Conservation (phyloP, 495 filamentous ascomycete genomes). For the Antarctomyces pellizariae region DNA sequence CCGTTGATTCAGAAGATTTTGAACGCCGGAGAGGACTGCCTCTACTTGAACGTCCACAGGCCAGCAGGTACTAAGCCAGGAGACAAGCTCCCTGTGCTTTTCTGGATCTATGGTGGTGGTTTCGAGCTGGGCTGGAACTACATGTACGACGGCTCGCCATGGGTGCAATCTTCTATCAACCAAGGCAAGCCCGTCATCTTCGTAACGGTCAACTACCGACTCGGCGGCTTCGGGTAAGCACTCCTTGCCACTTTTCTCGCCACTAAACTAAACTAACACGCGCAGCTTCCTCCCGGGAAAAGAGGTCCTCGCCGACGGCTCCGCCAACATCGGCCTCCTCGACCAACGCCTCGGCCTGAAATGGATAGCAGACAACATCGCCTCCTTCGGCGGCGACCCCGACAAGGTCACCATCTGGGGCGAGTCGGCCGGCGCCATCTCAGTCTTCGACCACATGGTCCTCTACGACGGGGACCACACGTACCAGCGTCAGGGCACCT, state of each 20-base stretch:
- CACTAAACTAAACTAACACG: too few relatives aligned
- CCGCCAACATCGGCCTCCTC: constrained; percentile 21
- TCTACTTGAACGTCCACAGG: constrained; percentile 39
- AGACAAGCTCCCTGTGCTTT: constrained; percentile 31
- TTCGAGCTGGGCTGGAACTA: constrained; percentile 35
- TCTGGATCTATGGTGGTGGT: constrained; percentile 47
- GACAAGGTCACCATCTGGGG: constrained; percentile 22
- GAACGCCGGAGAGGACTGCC: constrained; percentile 37
- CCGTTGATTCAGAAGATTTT: constrained; percentile 29
- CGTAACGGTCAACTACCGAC: constrained; percentile 38
- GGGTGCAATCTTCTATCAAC: constrained; percentile 27
- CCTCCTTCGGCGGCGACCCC: constrained; percentile 17
- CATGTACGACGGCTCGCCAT: constrained; percentile 26
- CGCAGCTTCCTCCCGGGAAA: constrained; percentile 34
- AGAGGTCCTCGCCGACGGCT: constrained; percentile 40
- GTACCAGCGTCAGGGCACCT: constrained; percentile 49
- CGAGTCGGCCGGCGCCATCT: constrained; percentile 43
- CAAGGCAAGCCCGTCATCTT: constrained; percentile 37
- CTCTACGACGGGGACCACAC: constrained; percentile 43
- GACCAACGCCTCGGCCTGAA: constrained; percentile 21
- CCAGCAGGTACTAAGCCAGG: constrained; percentile 21
- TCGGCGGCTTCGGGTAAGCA: constrained; percentile 36
- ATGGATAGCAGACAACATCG: constrained; percentile 29
- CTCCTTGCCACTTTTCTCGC: too few relatives aligned
- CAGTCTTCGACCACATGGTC: constrained; percentile 44